phyloP scores from a whole-genome alignment of 2,329 filamentous ascomycete genomes.

The Colletotrichum destructivum region DNA sequence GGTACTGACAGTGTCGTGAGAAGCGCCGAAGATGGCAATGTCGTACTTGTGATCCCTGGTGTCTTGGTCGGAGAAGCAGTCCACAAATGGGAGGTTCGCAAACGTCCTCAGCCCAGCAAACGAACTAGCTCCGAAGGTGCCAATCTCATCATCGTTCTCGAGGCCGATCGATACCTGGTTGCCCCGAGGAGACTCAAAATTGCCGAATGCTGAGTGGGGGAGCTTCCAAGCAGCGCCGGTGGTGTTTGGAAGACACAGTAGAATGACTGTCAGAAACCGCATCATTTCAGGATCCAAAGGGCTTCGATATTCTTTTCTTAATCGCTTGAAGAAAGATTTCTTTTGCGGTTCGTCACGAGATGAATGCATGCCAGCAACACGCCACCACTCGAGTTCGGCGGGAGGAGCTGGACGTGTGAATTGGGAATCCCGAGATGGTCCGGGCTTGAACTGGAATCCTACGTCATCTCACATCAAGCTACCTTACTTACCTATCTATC shows the following conservation, averaged over 20 bases:
- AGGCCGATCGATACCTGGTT: slow-evolving; percentile 41
- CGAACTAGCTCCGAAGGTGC: slow-evolving; percentile 36
- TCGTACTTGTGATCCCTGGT: slow-evolving; percentile 43
- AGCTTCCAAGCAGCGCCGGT: slow-evolving; percentile 27
- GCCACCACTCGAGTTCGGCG: too few relatives aligned
- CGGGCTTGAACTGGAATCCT: too few relatives aligned
- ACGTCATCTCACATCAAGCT: too few relatives aligned
- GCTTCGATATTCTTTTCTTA: neutral
- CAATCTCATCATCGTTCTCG: slow-evolving; percentile 37
- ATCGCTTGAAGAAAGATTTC: neutral
- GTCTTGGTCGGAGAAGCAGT: slow-evolving; percentile 46
- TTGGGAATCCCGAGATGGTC: too few relatives aligned
- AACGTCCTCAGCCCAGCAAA: slow-evolving; percentile 46
- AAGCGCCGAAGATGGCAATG: slow-evolving; percentile 50
- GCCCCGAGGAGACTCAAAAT: slow-evolving; percentile 21
- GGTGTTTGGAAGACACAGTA: neutral
- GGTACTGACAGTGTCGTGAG: slow-evolving; percentile 48
- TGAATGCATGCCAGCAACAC: too few relatives aligned
- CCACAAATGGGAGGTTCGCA: slow-evolving; percentile 45
- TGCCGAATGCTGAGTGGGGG: slow-evolving; percentile 20
- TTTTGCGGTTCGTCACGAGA: too few relatives aligned
- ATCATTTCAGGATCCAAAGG: neutral
- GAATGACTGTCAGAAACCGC: neutral
- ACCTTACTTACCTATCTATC: too few relatives aligned
- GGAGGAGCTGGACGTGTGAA: too few relatives aligned